These are phyloP conservation scores for Salvia sclarea DNA, from an alignment of 305 asterid genomes.

Conservation along the genomic window DNA sequence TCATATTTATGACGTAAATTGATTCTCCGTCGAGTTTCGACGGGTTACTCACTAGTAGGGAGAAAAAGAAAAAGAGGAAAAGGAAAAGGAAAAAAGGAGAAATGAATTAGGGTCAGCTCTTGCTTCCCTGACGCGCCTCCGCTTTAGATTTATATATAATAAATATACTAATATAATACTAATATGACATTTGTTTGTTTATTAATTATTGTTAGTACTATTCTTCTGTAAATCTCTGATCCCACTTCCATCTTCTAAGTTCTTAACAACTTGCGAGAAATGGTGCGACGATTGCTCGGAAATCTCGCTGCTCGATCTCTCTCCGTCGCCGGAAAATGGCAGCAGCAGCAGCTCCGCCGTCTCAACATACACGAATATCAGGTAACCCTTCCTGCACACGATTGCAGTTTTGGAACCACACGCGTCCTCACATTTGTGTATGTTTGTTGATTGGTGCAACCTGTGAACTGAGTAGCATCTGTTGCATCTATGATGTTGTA, in stretches of 20 bases:
- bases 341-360: slow-evolving; percentile 98
- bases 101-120: slow-evolving; percentile 15
- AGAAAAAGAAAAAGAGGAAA: not conserved
- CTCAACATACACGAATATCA: slow-evolving; percentile 97
- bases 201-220: not conserved
- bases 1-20: too few species aligned
- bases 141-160: slow-evolving; percentile 24
- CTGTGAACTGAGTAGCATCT: not conserved
- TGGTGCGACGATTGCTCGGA: slow-evolving; percentile 84
- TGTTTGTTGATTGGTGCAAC: not conserved
- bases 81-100: not conserved
- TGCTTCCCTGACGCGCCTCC: slow-evolving; percentile 23
- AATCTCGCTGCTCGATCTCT: slow-evolving; percentile 78
- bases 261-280: slow-evolving; percentile 30
- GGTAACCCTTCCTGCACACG: slow-evolving; percentile 39
- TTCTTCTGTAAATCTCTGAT: slow-evolving; percentile 15
- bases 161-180: too few species aligned
- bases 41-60: too few species aligned
- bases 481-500: not conserved
- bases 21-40: too few species aligned
- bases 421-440: not conserved
- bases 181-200: not conserved
- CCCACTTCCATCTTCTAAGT: slow-evolving; percentile 14
- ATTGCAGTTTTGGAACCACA: not conserved
- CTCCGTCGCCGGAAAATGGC: slow-evolving; percentile 97